Percentiles rank a stretch among this genome's conserved stretches.
Evolutionary conservation across 2,329 filamentous ascomycete genomes (phyloP).

Genomic region (Curvularia sp.): DNA sequence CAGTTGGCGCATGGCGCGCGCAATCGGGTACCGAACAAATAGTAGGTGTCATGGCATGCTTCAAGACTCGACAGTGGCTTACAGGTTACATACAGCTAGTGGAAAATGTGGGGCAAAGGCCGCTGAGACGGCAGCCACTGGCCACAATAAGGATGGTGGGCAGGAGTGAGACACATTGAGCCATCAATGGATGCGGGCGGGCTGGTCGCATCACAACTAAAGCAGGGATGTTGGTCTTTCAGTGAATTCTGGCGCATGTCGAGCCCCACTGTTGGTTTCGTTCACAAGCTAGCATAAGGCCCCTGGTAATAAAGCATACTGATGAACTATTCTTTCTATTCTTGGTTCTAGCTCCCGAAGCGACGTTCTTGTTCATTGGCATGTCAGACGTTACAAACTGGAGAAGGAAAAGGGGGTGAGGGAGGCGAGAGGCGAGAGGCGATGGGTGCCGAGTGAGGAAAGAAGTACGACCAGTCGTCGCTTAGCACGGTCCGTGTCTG

Average conservation of each 20-base stretch:
- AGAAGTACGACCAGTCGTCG: background rate
- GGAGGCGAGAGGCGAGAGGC: background rate
- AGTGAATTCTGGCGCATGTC: background rate
- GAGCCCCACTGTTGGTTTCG: constrained; percentile 1
- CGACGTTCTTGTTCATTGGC: background rate
- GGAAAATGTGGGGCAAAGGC: background rate
- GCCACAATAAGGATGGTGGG: background rate
- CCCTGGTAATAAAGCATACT: background rate
- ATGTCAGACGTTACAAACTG: background rate
- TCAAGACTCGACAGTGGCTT: background rate
- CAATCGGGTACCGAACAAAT: background rate
- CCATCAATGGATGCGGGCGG: background rate
- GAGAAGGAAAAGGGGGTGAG: background rate
- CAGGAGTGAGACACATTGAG: background rate
- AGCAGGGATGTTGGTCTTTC: background rate
- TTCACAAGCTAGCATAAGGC: background rate
- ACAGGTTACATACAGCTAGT: background rate
- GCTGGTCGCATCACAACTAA: background rate
- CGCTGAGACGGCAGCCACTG: background rate
- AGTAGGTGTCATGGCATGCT: background rate
- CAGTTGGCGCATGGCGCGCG: background rate
- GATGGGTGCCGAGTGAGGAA: background rate
- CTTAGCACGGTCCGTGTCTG: background rate
- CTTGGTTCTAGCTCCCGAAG: background rate
- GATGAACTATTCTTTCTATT: background rate